Evolutionary conservation across 2,329 filamentous ascomycete genomes (phyloP), one percentile per base, ranked within the genome.

Genomic region (Ophiognomonia clavigignenti-juglandacearum): DNA sequence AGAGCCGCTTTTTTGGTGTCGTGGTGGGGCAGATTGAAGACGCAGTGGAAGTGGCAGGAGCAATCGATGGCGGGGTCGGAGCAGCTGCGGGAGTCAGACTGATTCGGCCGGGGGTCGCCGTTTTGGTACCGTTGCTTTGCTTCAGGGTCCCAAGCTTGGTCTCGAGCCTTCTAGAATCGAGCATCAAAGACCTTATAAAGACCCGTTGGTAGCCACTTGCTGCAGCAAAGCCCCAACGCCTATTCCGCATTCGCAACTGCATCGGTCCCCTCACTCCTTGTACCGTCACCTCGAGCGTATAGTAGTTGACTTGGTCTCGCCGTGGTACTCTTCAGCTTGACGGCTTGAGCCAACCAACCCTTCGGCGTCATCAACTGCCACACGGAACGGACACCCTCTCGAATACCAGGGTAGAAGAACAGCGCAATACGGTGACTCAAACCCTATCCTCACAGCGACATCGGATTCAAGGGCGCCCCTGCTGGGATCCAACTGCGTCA

Each of bases 151-250:
- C 26, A 29, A 43, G 42, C 11, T 14, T 46, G 43, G 47, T 35
- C 32, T 53, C 44, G 50, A 53, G 50, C 38, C 39, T 53, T 53
- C 50, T 53, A 44, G 50, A 53, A 53, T 52, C n/a, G n/a, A n/a
- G 47, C 47, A 44, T 50, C 47, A 50, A 44, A 38, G 43, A 7
- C 23, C 41, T 32, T 52, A 52, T 47, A 52, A 52, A 48, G 23
- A 39, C 22, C 38, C 49, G n/a, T 51, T 34, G 24, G 34, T 20
- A 19, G 2, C 18, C 27, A 14, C 8, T 26, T 29, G 24, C 4
- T 29, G 10, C 11, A 23, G 10, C 27, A 39, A 39, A 36, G 26
- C 26, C 26, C 7, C 26, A 7, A 29, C 29, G 11, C 13, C 29
- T 14, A 13, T 14, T 32, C 32, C 32, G 14, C n/a, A 35, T 6